These are phyloP conservation scores for Globisporangium radiosum DNA, from an alignment of 352 stramenopile genomes.

Conservation along the genomic window DNA sequence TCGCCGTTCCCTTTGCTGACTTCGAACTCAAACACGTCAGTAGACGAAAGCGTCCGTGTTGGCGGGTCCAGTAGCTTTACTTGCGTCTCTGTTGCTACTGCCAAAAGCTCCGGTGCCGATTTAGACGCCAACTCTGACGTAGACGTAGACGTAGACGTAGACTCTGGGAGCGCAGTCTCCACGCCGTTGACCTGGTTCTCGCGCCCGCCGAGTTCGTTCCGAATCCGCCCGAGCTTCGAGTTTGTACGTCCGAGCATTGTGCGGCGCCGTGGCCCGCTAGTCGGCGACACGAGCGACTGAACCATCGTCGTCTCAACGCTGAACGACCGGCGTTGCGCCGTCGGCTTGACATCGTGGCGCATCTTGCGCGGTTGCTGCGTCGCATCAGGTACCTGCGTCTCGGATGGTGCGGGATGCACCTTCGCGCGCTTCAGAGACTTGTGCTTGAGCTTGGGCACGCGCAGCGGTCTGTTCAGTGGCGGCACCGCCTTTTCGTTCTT, in stretches of 20 bases:
- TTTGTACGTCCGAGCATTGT: slow-evolving; percentile 3
- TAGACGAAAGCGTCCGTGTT: too few species aligned
- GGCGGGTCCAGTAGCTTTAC: too few species aligned
- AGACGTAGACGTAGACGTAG: too few species aligned
- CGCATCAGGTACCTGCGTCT: not conserved
- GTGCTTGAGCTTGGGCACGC: not conserved
- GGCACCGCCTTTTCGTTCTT: slow-evolving; percentile 34
- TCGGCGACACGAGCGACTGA: not conserved
- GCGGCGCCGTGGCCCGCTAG: not conserved
- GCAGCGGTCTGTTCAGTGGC: not conserved
- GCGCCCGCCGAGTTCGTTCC: not conserved
- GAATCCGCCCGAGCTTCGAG: slow-evolving; percentile 2
- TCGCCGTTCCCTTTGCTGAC: too few species aligned
- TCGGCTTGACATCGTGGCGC: not conserved
- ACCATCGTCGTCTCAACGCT: not conserved
- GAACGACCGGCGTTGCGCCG: slow-evolving; percentile 3
- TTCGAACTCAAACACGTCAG: too few species aligned
- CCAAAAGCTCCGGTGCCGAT: too few species aligned
- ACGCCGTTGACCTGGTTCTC: not conserved
- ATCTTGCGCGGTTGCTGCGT: not conserved
- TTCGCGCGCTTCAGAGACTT: not conserved
- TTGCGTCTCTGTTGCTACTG: too few species aligned
- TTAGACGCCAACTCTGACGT: not conserved
- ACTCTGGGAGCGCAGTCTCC: not conserved
- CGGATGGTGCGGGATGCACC: not conserved